Evolutionary conservation across 495 filamentous ascomycete genomes (phyloP), one percentile per base, ranked within the genome.

Genomic region (Penicillium taxi): DNA sequence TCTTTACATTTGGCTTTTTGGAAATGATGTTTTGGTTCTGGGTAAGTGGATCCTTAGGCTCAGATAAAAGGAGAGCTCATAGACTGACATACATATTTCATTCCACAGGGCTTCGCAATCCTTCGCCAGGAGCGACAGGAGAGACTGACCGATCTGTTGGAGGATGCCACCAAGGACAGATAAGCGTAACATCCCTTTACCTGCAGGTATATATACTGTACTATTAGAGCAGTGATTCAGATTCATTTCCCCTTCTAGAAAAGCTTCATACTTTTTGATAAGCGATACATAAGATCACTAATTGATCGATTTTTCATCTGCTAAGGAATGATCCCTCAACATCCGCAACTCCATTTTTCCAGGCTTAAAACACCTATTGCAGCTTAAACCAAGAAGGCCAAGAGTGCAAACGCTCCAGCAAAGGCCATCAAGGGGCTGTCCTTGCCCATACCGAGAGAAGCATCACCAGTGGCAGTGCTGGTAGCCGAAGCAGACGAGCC

Each of bases 21-120:
- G 87, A 95, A 67, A 80, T 87, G 61, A 66, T 86, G 51, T 72
- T 74, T 35, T 94, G 86, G 87, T 84, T 93, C 55, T 95, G 86
- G 85, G 81, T 84, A 54, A 37, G 69, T 63, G 24, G 6, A 32
- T 23, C 26, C 7, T 29, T n/a, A n/a, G 26, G 6, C 12, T 12
- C 12, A n/a, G 9, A 14, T 12, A 4, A 8, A 12, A n/a, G 9
- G 11, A 24, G 22, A 6, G 22, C 22, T 11, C 22, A 24, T 22
- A 12, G n/a, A 18, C 13, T 12, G 13, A 29, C 14, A 47, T 48
- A 44, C 31, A 16, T 71, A 61, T 59, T 61, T 74, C 14, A 76
- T 67, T 26, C 47, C 78, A 59, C 41, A 72, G 68, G 57, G 59
- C 24, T 63, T 60, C 19, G 34, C 58, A 0, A 69, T 58, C 1